Conservation (phyloP, 2,329 filamentous ascomycete species). For the Colletotrichum karsti region DNA sequence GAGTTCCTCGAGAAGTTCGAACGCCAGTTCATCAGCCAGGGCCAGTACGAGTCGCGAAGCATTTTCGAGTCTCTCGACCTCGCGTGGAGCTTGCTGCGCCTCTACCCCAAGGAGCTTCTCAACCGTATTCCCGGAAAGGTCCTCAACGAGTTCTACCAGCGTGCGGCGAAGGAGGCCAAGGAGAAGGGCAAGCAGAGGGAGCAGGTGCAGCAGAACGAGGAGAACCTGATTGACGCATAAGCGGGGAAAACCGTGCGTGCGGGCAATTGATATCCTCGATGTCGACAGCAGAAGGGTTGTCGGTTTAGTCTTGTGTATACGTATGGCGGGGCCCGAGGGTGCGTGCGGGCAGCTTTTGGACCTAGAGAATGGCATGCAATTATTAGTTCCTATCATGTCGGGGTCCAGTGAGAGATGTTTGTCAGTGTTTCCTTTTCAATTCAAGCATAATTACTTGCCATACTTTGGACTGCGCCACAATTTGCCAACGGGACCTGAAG, state of each 20-base stretch:
- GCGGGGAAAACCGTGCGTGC: neutral
- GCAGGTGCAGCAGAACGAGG: conserved; percentile 56
- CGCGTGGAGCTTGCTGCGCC: conserved; percentile 94
- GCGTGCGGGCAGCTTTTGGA: conserved; percentile 20
- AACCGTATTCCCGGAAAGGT: conserved; percentile 92
- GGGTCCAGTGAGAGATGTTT: conserved; percentile 8
- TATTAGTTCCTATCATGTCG: conserved; percentile 15
- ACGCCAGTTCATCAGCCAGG: conserved; percentile 91
- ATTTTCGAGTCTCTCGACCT: conserved; percentile 96
- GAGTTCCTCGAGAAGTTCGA: conserved; percentile 99
- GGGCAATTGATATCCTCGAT: conserved; percentile 17
- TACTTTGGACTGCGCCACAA: no score
- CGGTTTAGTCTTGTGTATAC: conserved; percentile 29
- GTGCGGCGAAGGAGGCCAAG: conserved; percentile 70
- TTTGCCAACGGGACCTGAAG: no score
- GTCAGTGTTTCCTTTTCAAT: conserved; percentile 9
- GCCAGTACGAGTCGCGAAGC: conserved; percentile 87
- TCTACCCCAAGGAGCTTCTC: conserved; percentile 97
- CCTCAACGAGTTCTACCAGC: conserved; percentile 84
- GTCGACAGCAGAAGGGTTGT: conserved; percentile 6
- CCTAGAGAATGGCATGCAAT: conserved; percentile 29
- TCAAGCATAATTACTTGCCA: conserved; percentile 1
- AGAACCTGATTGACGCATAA: conserved; percentile 70
- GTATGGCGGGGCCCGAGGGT: conserved; percentile 6
- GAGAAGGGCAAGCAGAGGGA: conserved; percentile 66